Percentiles rank a stretch among this genome's conserved stretches.
Evolutionary conservation across 192 early-diverging fungal species (phyloP).

Genomic region (Backusella sp.): DNA sequence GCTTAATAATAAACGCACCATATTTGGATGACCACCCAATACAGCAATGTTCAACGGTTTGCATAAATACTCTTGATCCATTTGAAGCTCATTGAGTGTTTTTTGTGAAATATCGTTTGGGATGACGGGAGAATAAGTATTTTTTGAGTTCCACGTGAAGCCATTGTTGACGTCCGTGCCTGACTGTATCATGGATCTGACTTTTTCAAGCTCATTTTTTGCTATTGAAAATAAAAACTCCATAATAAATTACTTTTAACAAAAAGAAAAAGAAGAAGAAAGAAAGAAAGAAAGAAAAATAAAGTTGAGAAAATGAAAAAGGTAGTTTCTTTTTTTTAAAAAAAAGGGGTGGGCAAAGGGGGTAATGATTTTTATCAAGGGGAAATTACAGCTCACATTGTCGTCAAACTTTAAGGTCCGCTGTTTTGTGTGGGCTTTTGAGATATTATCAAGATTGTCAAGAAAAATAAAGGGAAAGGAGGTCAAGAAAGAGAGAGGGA

Average conservation of each 20-base stretch:
- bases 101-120: constrained; percentile 27
- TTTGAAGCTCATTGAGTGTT: constrained; percentile 29
- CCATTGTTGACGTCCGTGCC: constrained; percentile 47
- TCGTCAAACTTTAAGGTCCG: neutral
- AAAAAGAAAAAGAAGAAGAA: neutral
- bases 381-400: constrained; percentile 12
- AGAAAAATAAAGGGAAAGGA: neutral
- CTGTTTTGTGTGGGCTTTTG: neutral
- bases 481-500: neutral
- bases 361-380: constrained; percentile 9
- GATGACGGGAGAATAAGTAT: constrained; percentile 38
- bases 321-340: neutral
- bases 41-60: constrained; percentile 60
- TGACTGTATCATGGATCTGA: constrained; percentile 34
- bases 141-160: constrained; percentile 43
- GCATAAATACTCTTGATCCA: constrained; percentile 43
- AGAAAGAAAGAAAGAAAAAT: neutral
- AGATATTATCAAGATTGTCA: neutral
- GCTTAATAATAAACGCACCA: constrained; percentile 53
- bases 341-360: neutral
- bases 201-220: constrained; percentile 38
- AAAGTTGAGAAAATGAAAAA: neutral
- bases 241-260: constrained; percentile 23
- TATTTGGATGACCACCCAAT: constrained; percentile 53
- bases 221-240: constrained; percentile 42